Evolutionary conservation across 1,284 basidiomycete genomes (phyloP).

Genomic region (Cutaneotrichosporon sp.): DNA sequence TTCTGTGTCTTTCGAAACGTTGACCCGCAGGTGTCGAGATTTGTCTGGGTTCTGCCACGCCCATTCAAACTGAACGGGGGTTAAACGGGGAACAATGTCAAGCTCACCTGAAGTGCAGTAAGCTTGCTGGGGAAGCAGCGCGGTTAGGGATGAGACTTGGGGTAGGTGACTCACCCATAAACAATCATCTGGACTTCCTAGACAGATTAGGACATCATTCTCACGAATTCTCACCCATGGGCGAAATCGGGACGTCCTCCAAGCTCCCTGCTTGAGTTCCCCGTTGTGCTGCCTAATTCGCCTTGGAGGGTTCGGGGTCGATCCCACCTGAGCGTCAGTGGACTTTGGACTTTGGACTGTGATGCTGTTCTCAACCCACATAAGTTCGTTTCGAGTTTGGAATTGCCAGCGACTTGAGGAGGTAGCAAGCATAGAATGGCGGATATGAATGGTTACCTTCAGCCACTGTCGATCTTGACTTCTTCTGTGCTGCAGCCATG

Average conservation of each 20-base stretch:
- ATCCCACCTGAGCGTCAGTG: constrained; percentile 64
- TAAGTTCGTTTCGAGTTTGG: constrained; percentile 61
- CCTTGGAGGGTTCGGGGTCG: constrained; percentile 74
- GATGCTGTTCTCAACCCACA: constrained; percentile 33
- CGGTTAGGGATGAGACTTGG: constrained; percentile 11
- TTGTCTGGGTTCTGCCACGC: constrained; percentile 76
- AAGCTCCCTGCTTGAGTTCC: constrained; percentile 70
- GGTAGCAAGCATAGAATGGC: constrained; percentile 82
- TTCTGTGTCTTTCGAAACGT: not conserved
- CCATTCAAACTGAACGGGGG: constrained; percentile 72
- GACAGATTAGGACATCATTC: not conserved
- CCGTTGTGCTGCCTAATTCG: constrained; percentile 85
- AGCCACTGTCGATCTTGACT: constrained; percentile 51
- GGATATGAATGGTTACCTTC: constrained; percentile 64
- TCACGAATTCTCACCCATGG: constrained; percentile 64
- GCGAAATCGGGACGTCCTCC: constrained; percentile 66
- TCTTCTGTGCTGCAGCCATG: constrained; percentile 9
- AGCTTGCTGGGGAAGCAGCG: constrained; percentile 75
- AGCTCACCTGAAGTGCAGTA: constrained; percentile 62
- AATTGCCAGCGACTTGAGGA: constrained; percentile 68
- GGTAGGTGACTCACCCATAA: constrained; percentile 55
- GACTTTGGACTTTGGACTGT: not conserved
- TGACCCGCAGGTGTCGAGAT: constrained; percentile 53
- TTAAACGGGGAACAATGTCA: not conserved
- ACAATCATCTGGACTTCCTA: constrained; percentile 78